phyloP scores from a whole-genome alignment of 2,329 filamentous ascomycete species.

The Cytospora chrysosperma region DNA sequence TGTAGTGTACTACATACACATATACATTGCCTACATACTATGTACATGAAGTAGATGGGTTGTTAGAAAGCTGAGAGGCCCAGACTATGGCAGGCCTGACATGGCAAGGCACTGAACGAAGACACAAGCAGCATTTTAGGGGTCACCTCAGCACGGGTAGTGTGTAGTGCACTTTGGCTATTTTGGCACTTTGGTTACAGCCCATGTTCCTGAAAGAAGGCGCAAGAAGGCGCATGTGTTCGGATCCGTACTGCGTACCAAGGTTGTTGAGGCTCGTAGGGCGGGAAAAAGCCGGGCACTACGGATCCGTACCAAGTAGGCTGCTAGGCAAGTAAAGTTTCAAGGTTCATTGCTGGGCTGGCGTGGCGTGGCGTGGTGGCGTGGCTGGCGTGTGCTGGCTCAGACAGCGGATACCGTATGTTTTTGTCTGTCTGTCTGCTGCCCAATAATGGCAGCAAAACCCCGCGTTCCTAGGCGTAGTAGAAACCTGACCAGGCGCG shows the following conservation, averaged over 20 bases:
- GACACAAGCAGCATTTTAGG: too few relatives aligned
- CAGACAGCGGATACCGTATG: neutral
- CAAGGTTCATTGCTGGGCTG: neutral
- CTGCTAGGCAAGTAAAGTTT: too few relatives aligned
- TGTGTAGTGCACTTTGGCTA: too few relatives aligned
- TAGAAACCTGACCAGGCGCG: conserved; percentile 6
- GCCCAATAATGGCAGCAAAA: neutral
- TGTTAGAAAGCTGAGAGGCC: too few relatives aligned
- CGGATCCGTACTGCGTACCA: too few relatives aligned
- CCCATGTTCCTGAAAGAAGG: neutral
- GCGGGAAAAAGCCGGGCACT: neutral
- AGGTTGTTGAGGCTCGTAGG: neutral
- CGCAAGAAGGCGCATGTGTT: too few relatives aligned
- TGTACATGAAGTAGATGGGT: neutral
- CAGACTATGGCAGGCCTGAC: neutral
- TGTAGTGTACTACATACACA: neutral
- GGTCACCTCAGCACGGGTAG: neutral
- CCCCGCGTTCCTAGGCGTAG: neutral
- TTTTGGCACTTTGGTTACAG: neutral
- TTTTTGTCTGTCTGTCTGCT: neutral
- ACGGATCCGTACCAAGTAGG: too few relatives aligned
- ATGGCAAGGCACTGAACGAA: too few relatives aligned
- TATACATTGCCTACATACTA: too few relatives aligned
- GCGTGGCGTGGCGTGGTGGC: too few relatives aligned
- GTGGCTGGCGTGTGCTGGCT: neutral